phyloP scores from a whole-genome alignment of 257 asterid genomes.

The Prunella vulgaris region DNA sequence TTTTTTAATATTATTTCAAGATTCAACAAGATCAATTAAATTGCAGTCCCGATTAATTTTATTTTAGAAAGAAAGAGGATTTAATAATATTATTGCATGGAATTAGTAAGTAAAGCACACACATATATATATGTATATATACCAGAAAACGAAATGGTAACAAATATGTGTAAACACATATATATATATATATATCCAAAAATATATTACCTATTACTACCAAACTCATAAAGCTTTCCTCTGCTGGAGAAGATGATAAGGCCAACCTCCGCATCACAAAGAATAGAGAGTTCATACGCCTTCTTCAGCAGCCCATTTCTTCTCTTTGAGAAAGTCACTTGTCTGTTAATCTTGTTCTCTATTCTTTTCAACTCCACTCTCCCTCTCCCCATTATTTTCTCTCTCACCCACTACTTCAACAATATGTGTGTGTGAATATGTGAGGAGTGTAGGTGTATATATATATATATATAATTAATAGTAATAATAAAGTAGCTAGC shows the following conservation, averaged over 20 bases:
- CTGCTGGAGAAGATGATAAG: conserved; percentile 92
- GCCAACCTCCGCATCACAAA: conserved; percentile 91
- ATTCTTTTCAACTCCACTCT: conserved; percentile 89
- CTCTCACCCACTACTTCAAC: background rate
- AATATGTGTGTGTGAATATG: background rate
- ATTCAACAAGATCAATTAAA: background rate
- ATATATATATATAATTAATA: background rate
- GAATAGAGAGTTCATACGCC: conserved; percentile 87
- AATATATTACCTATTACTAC: conserved; percentile 50
- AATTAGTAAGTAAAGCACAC: background rate
- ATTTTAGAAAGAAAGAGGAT: background rate
- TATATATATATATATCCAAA: background rate
- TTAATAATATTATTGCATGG: conserved; percentile 8
- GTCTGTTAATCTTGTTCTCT: conserved; percentile 91
- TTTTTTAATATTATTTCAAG: background rate
- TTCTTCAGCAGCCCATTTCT: conserved; percentile 89
- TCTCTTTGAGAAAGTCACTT: conserved; percentile 82
- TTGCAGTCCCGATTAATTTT: too few species aligned
- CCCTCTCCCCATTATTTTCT: conserved; percentile 71
- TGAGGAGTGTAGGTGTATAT: background rate
- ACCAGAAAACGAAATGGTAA: background rate
- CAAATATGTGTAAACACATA: conserved; percentile 6
- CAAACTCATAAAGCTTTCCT: conserved; percentile 88
- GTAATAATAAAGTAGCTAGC: conserved; percentile 17
- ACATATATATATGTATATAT: background rate